These are phyloP conservation scores for Wickerhamomyces sp. DNA, from an alignment of 1,139 yeast species.

Conservation along the genomic window DNA sequence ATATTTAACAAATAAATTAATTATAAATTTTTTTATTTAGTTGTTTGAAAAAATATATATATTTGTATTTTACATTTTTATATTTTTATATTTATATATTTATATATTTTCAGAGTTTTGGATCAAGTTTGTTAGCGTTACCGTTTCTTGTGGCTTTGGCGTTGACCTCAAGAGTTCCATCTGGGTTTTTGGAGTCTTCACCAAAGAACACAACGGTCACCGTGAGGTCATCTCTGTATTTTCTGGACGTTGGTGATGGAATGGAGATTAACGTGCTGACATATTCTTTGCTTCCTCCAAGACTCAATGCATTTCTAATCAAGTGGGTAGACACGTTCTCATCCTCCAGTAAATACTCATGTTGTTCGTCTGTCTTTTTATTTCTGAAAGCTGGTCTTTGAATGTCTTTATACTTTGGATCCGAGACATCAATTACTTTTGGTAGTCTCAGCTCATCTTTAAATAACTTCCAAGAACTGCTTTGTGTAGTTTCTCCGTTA, in stretches of 20 bases:
- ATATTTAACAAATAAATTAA: too few relatives aligned
- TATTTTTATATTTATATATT: background rate
- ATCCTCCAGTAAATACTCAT: conserved; percentile 63
- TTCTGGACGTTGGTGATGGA: conserved; percentile 89
- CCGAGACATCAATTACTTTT: conserved; percentile 56
- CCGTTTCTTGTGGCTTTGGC: background rate
- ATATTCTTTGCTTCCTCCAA: conserved; percentile 79
- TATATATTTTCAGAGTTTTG: conserved; percentile 1
- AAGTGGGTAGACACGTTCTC: conserved; percentile 88
- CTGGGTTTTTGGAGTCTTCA: conserved; percentile 31
- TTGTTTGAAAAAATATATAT: too few relatives aligned
- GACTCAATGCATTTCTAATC: conserved; percentile 90
- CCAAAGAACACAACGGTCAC: conserved; percentile 95
- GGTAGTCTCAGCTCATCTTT: conserved; percentile 50
- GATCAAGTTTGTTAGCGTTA: conserved; percentile 14
- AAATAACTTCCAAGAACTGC: conserved; percentile 20
- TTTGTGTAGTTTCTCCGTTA: conserved; percentile 37
- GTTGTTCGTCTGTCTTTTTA: conserved; percentile 30
- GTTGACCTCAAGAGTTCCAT: conserved; percentile 10
- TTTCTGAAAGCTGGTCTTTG: conserved; percentile 57
- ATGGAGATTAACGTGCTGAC: conserved; percentile 85
- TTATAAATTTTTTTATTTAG: too few relatives aligned
- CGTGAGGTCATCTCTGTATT: conserved; percentile 92
- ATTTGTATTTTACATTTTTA: too few relatives aligned
- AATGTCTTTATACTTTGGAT: conserved; percentile 45